Evolutionary conservation across 371 early-diverging fungal genomes (phyloP).

Genomic region (Rhizopus delemar): DNA sequence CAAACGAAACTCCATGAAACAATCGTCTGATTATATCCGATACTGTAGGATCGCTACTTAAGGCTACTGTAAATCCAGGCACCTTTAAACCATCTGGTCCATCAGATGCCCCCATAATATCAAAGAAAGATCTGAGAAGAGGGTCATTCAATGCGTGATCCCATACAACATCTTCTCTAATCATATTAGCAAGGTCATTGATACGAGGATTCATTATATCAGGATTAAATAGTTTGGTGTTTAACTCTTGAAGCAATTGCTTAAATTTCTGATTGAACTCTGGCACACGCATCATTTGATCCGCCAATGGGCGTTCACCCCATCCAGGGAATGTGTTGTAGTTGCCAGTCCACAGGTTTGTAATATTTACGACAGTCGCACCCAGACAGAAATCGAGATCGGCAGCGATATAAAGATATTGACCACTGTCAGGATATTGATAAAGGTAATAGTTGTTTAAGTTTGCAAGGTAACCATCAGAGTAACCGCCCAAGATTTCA

Average conservation of each 20-base stretch:
- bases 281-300: conserved; percentile 6
- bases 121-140: not conserved
- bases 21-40: not conserved
- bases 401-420: conserved; percentile 12
- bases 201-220: conserved; percentile 11
- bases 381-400: conserved; percentile 36
- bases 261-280: conserved; percentile 18
- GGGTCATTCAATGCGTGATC: conserved; percentile 12
- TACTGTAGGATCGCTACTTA: not conserved
- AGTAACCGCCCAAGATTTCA: conserved; percentile 31
- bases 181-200: conserved; percentile 17
- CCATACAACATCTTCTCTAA: conserved; percentile 28
- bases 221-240: conserved; percentile 3
- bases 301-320: conserved; percentile 12
- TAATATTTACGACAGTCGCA: not conserved
- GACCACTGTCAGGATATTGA: conserved; percentile 7
- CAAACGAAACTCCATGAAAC: conserved; percentile 3
- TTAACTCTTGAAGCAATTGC: conserved; percentile 10
- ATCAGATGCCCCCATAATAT: too few species aligned
- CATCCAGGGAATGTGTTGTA: conserved; percentile 33
- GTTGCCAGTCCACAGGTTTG: conserved; percentile 26
- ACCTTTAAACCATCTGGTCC: too few species aligned
- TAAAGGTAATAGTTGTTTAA: conserved; percentile 11
- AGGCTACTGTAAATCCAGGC: too few species aligned
- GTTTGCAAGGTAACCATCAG: conserved; percentile 31